Evolutionary conservation across 2,329 filamentous ascomycete genomes (phyloP), one percentile per base, ranked within the genome.

Genomic region (Colletotrichum destructivum): DNA sequence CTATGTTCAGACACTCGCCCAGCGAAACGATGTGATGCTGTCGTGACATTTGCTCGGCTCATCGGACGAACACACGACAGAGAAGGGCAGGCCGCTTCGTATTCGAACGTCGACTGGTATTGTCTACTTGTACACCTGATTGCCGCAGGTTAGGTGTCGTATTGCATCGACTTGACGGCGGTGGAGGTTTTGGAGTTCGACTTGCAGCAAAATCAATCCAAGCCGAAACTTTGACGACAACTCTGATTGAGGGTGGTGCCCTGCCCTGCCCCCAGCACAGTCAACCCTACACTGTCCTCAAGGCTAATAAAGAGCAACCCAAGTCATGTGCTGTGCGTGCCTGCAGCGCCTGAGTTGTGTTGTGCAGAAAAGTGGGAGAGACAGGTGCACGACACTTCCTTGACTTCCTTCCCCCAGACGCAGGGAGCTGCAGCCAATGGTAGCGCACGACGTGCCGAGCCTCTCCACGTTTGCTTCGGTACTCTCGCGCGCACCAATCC

Each of bases 281-380:
- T 54, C 2, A 7, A 5, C 26, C 4, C n/a, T n/a, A 31, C 52
- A 69, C 65, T 63, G 64, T 69, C 18, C 21, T 13, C 7, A 21
- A 18, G 12, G 11, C 51, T 54, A 69, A 63, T 69, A n/a, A 40
- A 23, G 16, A 47, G 26, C 35, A 55, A 9, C 23, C 31, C 26
- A n/a, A 8, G 44, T 49, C n/a, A 40, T 44, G 38, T 40, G 38
- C 6, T 35, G 31, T 57, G 61, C 44, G 42, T 59, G 63, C 54
- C 59, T 71, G 69, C 59, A 62, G 47, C 56, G 38, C 49, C 52
- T 40, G 26, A 69, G 65, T 49, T 63, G 69, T 71, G 69, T 71
- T 69, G 69, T 71, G 69, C 69, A 71, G 69, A 49, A 35, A 69
- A 60, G 59, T 55, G 59, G 59, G 60, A 66, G 44, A 52, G 35